These are phyloP conservation scores for Sugiyamaella grinbergsii DNA, from an alignment of 1,139 yeast species.

Conservation along the genomic window DNA sequence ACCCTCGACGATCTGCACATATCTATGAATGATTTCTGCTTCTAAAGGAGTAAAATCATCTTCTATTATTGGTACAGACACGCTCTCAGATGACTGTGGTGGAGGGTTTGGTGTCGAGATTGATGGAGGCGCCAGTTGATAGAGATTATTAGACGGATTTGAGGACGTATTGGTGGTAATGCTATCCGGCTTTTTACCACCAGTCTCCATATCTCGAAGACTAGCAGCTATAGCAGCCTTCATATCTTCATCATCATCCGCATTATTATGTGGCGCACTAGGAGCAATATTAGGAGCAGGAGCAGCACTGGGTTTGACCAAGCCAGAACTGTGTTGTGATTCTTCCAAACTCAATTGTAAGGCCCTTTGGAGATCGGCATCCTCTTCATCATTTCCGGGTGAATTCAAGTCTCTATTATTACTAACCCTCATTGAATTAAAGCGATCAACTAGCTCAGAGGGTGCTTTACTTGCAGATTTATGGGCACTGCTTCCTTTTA, in stretches of 20 bases:
- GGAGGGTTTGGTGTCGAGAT: constrained; percentile 28
- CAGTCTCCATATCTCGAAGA: constrained; percentile 62
- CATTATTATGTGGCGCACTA: constrained; percentile 30
- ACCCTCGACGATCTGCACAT: constrained; percentile 64
- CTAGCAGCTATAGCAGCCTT: constrained; percentile 96
- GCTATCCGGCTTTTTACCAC: not conserved
- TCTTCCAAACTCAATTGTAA: constrained; percentile 77
- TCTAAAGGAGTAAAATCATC: constrained; percentile 58
- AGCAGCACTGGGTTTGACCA: constrained; percentile 12
- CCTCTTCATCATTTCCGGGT: constrained; percentile 53
- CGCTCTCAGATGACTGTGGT: constrained; percentile 2
- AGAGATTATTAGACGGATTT: constrained; percentile 13
- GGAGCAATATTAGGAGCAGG: constrained; percentile 3
- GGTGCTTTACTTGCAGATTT: constrained; percentile 4
- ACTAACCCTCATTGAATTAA: constrained; percentile 8
- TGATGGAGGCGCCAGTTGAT: constrained; percentile 25
- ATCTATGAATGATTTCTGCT: constrained; percentile 67
- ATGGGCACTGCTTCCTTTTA: constrained; percentile 2
- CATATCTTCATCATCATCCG: constrained; percentile 83
- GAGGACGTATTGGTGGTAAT: not conserved
- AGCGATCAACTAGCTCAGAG: constrained; percentile 4
- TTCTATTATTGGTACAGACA: constrained; percentile 9
- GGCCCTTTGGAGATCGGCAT: constrained; percentile 77
- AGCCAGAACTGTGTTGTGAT: constrained; percentile 33
- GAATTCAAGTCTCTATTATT: constrained; percentile 23